Evolutionary conservation across 164 flowering plant genomes (phyloP).

Genomic region (Nymphaea thermarum): DNA sequence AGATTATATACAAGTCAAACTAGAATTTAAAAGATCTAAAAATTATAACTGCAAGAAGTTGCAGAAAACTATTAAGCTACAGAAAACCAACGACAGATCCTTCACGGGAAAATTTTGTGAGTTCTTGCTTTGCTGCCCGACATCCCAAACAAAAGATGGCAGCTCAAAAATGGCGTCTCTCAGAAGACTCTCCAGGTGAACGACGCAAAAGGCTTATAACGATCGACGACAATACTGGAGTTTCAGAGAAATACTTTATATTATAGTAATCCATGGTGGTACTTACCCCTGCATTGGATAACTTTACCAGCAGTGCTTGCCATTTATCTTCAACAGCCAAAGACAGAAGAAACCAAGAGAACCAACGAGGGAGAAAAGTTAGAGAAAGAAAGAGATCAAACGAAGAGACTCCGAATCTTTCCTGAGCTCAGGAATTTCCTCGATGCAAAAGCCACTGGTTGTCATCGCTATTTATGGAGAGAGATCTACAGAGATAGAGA

Average conservation of each 20-base stretch:
- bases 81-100: not conserved
- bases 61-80: too few relatives aligned
- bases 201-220: not conserved
- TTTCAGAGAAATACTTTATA: not conserved
- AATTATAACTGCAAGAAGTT: too few relatives aligned
- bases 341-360: not conserved
- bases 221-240: not conserved
- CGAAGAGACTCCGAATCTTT: too few relatives aligned
- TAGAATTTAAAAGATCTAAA: too few relatives aligned
- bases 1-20: too few relatives aligned
- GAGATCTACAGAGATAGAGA: too few relatives aligned
- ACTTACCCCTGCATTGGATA: not conserved
- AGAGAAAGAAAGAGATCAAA: too few relatives aligned
- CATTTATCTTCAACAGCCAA: not conserved
- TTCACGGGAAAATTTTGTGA: too few relatives aligned
- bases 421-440: too few relatives aligned
- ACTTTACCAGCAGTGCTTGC: conserved; percentile 4
- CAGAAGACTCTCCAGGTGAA: not conserved
- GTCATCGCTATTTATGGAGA: too few relatives aligned
- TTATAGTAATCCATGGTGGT: not conserved
- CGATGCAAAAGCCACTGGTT: too few relatives aligned
- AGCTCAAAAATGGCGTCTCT: not conserved
- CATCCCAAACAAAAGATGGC: not conserved
- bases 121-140: not conserved
- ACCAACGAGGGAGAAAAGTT: too few relatives aligned